Conservation (phyloP, 2,329 filamentous ascomycete genomes). For the Rhynchosporium graminicola region DNA sequence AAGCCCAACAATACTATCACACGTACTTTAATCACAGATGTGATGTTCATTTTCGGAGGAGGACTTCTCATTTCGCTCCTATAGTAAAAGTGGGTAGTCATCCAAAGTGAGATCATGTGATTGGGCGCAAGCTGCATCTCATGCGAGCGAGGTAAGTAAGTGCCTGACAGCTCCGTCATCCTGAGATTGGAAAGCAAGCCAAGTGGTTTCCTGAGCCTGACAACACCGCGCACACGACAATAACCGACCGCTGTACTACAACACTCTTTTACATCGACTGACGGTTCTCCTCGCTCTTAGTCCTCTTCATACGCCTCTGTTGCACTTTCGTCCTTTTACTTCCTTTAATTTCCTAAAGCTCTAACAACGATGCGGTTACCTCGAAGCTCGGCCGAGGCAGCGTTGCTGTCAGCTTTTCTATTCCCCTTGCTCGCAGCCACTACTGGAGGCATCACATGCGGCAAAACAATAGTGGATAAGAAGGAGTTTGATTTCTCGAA, state of each 20-base stretch:
- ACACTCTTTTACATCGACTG: background rate
- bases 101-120: background rate
- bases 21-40: too few species aligned
- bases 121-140: background rate
- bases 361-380: slow-evolving; percentile 34
- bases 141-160: background rate
- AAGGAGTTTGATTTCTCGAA: slow-evolving; percentile 64
- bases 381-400: slow-evolving; percentile 31
- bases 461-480: slow-evolving; percentile 58
- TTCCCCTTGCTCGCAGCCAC: slow-evolving; percentile 36
- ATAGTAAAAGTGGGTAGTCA: too few species aligned
- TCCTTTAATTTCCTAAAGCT: background rate
- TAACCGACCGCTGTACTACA: background rate
- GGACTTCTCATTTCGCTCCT: too few species aligned
- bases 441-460: slow-evolving; percentile 59
- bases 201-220: background rate
- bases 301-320: background rate
- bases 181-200: background rate
- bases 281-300: too few species aligned
- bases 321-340: background rate
- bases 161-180: slow-evolving; percentile 4
- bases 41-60: too few species aligned
- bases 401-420: slow-evolving; percentile 35
- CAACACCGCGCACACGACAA: slow-evolving; percentile 3
- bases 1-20: too few species aligned